Base-by-base conservation (phyloP, 257 asterid genomes). In the Thymus quinquecostatus region DNA sequence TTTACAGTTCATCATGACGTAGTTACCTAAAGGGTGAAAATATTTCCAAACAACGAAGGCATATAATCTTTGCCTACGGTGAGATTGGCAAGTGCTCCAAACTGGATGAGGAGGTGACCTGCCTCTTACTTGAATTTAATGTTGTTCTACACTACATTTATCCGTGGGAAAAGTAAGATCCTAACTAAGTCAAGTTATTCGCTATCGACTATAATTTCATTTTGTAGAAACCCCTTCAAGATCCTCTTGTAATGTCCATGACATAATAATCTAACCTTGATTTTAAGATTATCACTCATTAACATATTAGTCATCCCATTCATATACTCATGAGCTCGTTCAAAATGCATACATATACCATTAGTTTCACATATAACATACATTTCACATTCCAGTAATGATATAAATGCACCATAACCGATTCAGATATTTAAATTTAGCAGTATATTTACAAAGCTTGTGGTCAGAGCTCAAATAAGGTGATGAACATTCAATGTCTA, bases 11-110 rank as follows among this genome's bases (percentile, higher is more conserved):
- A 7, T 55, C 49, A 29, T 7, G 56, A 32, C 10, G n/a, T 40
- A 63, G 36, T 64, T 21, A n/a, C 69, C 43, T 38, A 48, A n/a
- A 49, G 21, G 8, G 0, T 59, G 64, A 14, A 30, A 3, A 10
- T 4, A 53, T 38, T 32, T 69, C 60, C 67, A 55, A 55, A 55
- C 27, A 36, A 60, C 40, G 40, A 53, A 68, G 79, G 62, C 41
- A n/a, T 54, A 40, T 2, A 61, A 41, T 27, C 50, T 14, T 68
- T 34, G 33, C 43, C 33, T 59, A 6, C 65, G 32, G 63, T 11
- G 33, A 56, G 38, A 9, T 41, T 48, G 32, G 21, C 28, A 29
- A 12, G 54, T 27, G 43, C 53, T 48, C 8, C 40, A 41, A n/a
- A 30, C 36, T 61, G 44, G 28, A 12, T 53, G 38, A 14, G 66